These are phyloP conservation scores for Pseudogymnoascus sp. DNA, from an alignment of 2,329 filamentous ascomycete genomes.

Conservation along the genomic window DNA sequence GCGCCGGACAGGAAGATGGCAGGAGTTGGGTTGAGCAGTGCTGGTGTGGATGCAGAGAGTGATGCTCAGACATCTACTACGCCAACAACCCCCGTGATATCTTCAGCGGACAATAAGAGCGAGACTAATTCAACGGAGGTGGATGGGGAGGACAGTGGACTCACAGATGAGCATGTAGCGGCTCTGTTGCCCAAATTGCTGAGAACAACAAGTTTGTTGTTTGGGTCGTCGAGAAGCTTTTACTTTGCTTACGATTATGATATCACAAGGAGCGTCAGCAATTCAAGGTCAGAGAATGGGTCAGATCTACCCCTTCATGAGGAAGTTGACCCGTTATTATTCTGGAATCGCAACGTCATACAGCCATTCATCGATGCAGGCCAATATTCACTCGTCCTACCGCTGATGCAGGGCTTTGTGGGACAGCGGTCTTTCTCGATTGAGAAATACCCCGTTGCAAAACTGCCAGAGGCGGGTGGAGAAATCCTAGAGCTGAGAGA, in stretches of 20 bases:
- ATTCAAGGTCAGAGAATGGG: constrained; percentile 34
- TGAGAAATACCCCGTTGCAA: constrained; percentile 46
- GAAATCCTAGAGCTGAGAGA: constrained; percentile 38
- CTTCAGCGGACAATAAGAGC: not conserved
- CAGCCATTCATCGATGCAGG: constrained; percentile 68
- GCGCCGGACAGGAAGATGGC: constrained; percentile 41
- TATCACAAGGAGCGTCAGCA: constrained; percentile 62
- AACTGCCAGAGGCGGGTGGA: constrained; percentile 41
- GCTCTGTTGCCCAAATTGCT: constrained; percentile 74
- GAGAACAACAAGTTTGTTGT: constrained; percentile 75
- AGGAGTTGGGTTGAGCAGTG: constrained; percentile 1
- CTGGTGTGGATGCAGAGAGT: constrained; percentile 8
- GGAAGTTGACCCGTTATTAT: constrained; percentile 71
- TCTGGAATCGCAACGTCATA: constrained; percentile 82
- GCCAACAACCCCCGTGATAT: not conserved
- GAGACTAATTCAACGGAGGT: not conserved
- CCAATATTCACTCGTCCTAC: constrained; percentile 65
- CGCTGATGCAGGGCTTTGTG: constrained; percentile 89
- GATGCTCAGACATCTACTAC: not conserved
- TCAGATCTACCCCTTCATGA: constrained; percentile 59
- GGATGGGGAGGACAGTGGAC: not conserved
- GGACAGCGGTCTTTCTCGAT: constrained; percentile 78
- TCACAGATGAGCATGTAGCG: constrained; percentile 2
- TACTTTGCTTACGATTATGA: constrained; percentile 96
- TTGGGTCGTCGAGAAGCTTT: constrained; percentile 76